These are phyloP conservation scores for Macadamia tetraphylla DNA, from an alignment of 164 flowering plant species.

Conservation along the genomic window DNA sequence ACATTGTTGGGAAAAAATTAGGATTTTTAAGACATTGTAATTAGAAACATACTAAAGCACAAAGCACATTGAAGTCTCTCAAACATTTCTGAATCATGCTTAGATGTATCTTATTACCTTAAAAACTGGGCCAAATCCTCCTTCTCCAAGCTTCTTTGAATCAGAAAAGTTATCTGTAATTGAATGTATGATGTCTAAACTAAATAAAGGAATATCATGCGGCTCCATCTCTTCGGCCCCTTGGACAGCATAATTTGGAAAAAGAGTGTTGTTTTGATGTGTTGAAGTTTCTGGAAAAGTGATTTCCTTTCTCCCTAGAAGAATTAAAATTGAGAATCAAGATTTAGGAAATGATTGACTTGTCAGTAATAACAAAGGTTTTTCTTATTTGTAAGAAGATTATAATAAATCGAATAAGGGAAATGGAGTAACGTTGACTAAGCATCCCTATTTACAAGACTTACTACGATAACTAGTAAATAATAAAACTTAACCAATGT, in stretches of 20 bases:
- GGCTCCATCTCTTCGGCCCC: neutral
- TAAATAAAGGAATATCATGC: constrained; percentile 13
- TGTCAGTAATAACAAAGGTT: too few relatives aligned
- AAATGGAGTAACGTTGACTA: too few relatives aligned
- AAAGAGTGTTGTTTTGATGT: neutral
- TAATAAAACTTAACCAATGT: too few relatives aligned
- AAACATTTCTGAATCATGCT: neutral
- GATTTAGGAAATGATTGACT: too few relatives aligned
- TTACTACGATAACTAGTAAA: too few relatives aligned
- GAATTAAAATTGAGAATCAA: neutral
- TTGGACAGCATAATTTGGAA: too few relatives aligned
- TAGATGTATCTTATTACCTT: constrained; percentile 21
- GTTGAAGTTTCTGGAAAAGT: neutral
- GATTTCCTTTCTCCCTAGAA: constrained; percentile 7
- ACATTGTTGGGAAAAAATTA: too few relatives aligned
- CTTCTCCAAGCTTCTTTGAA: constrained; percentile 38
- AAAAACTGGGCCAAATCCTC: constrained; percentile 47
- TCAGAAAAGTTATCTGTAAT: constrained; percentile 35
- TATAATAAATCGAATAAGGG: too few relatives aligned
- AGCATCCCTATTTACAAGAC: too few relatives aligned
- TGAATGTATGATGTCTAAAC: constrained; percentile 12
- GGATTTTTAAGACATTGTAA: neutral
- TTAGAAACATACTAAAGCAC: too few relatives aligned
- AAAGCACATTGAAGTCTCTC: too few relatives aligned
- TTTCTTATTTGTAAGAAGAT: too few relatives aligned